Evolutionary conservation across 805 yeast species (phyloP).

Genomic region (Phaffomyces opuntiae): DNA sequence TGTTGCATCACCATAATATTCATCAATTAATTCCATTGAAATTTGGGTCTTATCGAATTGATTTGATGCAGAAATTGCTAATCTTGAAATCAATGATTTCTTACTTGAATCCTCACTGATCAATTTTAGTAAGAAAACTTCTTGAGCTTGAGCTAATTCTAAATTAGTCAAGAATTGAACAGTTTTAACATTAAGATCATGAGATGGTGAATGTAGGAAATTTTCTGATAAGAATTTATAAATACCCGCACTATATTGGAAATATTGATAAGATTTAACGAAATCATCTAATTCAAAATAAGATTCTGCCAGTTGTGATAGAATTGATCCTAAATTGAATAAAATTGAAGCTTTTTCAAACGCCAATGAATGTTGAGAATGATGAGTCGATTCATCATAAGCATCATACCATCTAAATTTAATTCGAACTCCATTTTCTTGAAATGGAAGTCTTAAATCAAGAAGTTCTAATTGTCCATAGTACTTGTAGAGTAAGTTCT

Average conservation of each 20-base stretch:
- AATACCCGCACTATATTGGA: slow-evolving; percentile 76
- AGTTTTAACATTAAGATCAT: slow-evolving; percentile 65
- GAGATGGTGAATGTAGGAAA: slow-evolving; percentile 83
- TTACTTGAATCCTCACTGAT: slow-evolving; percentile 38
- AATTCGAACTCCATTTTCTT: slow-evolving; percentile 44
- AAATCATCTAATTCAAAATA: slow-evolving; percentile 29
- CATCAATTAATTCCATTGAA: slow-evolving; percentile 34
- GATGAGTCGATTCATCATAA: slow-evolving; percentile 39
- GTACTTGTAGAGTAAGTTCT: slow-evolving; percentile 57
- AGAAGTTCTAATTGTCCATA: slow-evolving; percentile 77
- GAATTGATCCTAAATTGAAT: slow-evolving; percentile 66
- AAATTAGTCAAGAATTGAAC: slow-evolving; percentile 55
- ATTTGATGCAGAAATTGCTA: slow-evolving; percentile 55
- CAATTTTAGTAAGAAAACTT: slow-evolving; percentile 64
- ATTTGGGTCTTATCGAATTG: slow-evolving; percentile 48
- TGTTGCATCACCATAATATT: slow-evolving; percentile 32
- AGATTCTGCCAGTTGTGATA: slow-evolving; percentile 43
- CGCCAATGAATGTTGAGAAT: slow-evolving; percentile 72
- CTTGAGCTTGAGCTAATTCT: slow-evolving; percentile 86
- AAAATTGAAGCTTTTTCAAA: slow-evolving; percentile 84
- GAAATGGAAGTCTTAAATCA: slow-evolving; percentile 67
- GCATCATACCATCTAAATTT: slow-evolving; percentile 81
- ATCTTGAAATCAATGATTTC: slow-evolving; percentile 65
- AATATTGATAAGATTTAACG: slow-evolving; percentile 51
- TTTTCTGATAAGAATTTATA: slow-evolving; percentile 66